These are phyloP conservation scores for Venustampulla echinocandica DNA, from an alignment of 495 filamentous ascomycete genomes.

Conservation along the genomic window DNA sequence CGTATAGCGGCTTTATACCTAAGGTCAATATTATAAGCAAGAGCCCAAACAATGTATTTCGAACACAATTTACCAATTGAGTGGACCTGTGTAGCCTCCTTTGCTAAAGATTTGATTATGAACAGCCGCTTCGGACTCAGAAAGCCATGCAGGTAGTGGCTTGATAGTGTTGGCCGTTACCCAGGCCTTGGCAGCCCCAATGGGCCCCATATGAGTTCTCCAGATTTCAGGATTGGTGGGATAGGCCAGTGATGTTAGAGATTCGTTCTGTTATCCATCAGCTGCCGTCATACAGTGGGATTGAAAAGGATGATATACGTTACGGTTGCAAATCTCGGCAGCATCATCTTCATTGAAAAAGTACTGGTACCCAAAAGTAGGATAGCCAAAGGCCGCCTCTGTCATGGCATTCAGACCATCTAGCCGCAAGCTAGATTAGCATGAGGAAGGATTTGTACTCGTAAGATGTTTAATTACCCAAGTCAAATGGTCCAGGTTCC, in stretches of 20 bases:
- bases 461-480: constrained; percentile 11
- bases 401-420: background rate
- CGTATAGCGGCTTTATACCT: background rate
- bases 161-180: background rate
- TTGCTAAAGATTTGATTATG: background rate
- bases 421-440: too few relatives aligned
- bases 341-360: constrained; percentile 21
- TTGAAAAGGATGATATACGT: background rate
- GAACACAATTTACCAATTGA: background rate
- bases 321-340: constrained; percentile 1
- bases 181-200: background rate
- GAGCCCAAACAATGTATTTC: background rate
- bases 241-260: background rate
- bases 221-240: background rate
- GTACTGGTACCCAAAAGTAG: constrained; percentile 20
- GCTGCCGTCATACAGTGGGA: background rate
- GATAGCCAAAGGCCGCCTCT: constrained; percentile 14
- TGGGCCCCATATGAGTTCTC: background rate
- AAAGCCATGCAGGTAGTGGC: background rate
- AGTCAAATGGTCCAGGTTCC: constrained; percentile 12
- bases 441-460: too few relatives aligned
- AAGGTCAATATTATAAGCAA: background rate
- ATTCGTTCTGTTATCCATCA: background rate
- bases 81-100: background rate
- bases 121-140: background rate